Base-by-base conservation (phyloP, 805 yeast species). In the Hanseniaspora guilliermondii region DNA sequence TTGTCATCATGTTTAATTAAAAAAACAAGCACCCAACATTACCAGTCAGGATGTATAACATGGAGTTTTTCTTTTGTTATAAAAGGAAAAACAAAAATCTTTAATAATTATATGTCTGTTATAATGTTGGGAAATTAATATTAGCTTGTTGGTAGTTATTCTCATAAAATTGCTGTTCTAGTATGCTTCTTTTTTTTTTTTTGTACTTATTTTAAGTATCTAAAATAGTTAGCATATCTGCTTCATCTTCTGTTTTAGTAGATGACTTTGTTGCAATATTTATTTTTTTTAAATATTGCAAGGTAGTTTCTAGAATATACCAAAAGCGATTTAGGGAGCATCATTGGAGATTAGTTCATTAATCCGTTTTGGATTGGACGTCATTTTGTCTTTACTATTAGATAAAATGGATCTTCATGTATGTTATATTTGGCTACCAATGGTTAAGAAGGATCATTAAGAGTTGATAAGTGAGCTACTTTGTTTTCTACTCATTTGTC, bases 101-200 rank as follows among this genome's bases (percentile, higher is more conserved):
- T n/a, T 39, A 24, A 58, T 55, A 62, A 67, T 68, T 73, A 76
- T 73, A 71, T 73, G 84, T 84, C 97, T 89, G 97, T 91, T 89
- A 91, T 91, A 79, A 82, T 94, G 80, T 85, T 89, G 97, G 97
- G 76, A 89, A 81, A 89, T 67, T 62, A 78, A 86, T 73, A 69
- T 70, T 72, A 67, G 72, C 76, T 83, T 81, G 78, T 71, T 67
- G 71, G 73, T 64, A 64, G 57, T 58, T 58, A 55, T 61, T 39
- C 27, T 33, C 36, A 32, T 27, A 11, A 22, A 17, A n/a, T 39
- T 27, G 41, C 48, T 24, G 48, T 48, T 25, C 67, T 70, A 82
- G 80, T 74, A 11, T 30, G 33, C 12, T 30, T 30, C 33, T 11
- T 30, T 11, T 30, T 30, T 75, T 70, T 75, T 79, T 71, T 71